Base-by-base conservation (phyloP, 1,284 basidiomycete genomes). In the Grifola frondosa region DNA sequence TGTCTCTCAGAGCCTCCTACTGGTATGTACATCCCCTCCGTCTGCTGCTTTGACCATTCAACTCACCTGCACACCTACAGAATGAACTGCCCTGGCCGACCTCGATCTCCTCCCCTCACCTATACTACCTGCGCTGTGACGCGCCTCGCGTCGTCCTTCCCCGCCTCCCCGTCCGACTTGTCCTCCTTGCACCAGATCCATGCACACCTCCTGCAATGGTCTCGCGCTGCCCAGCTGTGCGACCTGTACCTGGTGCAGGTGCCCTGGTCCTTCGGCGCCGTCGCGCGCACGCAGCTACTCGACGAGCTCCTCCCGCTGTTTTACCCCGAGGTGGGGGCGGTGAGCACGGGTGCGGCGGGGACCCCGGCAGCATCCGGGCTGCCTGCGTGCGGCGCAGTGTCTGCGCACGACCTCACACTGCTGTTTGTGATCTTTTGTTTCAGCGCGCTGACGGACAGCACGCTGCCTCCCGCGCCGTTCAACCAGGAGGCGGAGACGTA, bases 221-320 rank as follows among this genome's bases (percentile, higher is more conserved):
- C 65, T 4, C 78, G 81, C 34, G 78, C 79, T 2, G 66, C 62
- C 31, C 69, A 74, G 15, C 68, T 87, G 20, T 74, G 73, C 51
- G 71, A 78, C 19, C 69, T 84, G 10, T 88, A 88, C 60, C 71
- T 87, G 35, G 78, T 81, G 19, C 80, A 83, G 54, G 81, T 82
- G 2, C 81, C 82, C 0, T 88, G 85, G 85, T 85, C 86, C 59
- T 86, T 84, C 49, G 80, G 82, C 23, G 80, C 83, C 1, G 76
- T 86, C 21, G 80, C 79, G 3, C 66, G 68, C 28, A 66, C 66
- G 13, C 84, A 87, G 46, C 63, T 87, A 15, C 50, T 72, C n/a
- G 77, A 82, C 44, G 84, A 87, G 49, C 63, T 81, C 22, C 65
- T 87, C 13, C 84, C 84, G 19, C 57, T 78, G 26, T 86, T 81